Conservation (phyloP, 257 asterid species). For the Nicotiana obtusifolia region DNA sequence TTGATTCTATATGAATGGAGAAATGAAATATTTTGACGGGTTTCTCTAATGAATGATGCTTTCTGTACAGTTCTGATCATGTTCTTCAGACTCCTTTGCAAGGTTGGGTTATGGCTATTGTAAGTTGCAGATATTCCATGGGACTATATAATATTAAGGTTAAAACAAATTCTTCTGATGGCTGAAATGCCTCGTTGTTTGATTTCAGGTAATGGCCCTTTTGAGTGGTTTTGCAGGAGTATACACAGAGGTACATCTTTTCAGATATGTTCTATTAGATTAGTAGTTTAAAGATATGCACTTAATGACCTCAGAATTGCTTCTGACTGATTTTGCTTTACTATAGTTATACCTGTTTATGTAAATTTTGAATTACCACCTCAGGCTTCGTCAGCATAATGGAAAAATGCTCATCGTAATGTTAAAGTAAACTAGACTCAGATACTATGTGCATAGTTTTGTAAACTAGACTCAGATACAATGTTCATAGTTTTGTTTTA, state of each 20-base stretch:
- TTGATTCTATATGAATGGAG: not conserved
- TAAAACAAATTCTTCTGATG: not conserved
- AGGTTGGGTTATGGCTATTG: constrained; percentile 99
- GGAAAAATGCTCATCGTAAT: not conserved
- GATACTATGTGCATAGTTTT: not conserved
- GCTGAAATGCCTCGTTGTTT: not conserved
- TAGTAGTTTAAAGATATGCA: not conserved
- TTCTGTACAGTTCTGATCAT: constrained; percentile 67
- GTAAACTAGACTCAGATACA: not conserved
- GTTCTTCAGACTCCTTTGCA: constrained; percentile 87
- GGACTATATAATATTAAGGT: not conserved
- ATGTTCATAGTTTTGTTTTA: constrained; percentile 13
- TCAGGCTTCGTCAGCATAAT: not conserved
- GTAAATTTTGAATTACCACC: not conserved
- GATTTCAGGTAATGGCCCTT: constrained; percentile 91
- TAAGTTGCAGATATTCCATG: constrained; percentile 45
- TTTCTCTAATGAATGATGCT: constrained; percentile 25
- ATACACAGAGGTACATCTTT: constrained; percentile 82
- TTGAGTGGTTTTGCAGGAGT: constrained; percentile 99
- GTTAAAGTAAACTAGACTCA: not conserved
- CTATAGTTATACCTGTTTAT: not conserved
- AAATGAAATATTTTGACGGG: not conserved
- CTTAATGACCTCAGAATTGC: not conserved
- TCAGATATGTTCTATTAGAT: constrained; percentile 1
- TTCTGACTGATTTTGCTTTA: not conserved